Conservation (phyloP, 1,284 basidiomycete species). For the Thecaphora frezii region DNA sequence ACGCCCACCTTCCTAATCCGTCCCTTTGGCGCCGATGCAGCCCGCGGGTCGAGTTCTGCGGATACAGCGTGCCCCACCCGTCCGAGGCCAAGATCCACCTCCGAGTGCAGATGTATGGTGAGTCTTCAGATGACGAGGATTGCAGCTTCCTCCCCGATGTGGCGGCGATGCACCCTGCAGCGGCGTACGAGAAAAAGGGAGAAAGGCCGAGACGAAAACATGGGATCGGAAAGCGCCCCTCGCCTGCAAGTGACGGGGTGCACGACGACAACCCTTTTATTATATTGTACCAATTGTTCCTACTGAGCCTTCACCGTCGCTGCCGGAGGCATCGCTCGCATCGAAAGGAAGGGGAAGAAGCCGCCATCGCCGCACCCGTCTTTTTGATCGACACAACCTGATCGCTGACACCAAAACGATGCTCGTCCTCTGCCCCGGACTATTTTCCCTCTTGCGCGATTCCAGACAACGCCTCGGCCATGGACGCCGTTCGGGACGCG, state of each 20-base stretch:
- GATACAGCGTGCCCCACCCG: conserved; percentile 93
- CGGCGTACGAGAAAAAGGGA: conserved; percentile 8
- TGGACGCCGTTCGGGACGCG: conserved; percentile 49
- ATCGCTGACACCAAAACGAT: neutral
- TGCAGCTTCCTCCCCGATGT: no score
- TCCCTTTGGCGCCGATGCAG: conserved; percentile 63
- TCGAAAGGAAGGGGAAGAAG: no score
- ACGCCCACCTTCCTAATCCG: no score
- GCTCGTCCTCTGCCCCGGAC: neutral
- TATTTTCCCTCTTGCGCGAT: neutral
- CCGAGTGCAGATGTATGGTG: conserved; percentile 98
- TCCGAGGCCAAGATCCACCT: conserved; percentile 94
- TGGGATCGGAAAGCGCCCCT: conserved; percentile 36
- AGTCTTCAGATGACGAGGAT: no score
- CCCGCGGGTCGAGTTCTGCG: conserved; percentile 97
- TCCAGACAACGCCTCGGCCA: conserved; percentile 34
- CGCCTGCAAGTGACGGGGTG: conserved; percentile 30
- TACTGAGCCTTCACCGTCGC: conserved; percentile 45
- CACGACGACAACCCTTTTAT: conserved; percentile 40
- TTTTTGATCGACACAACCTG: neutral
- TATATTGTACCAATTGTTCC: conserved; percentile 59
- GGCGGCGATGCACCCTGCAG: no score
- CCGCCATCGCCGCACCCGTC: neutral
- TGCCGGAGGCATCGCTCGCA: no score
- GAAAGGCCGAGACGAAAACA: conserved; percentile 34